Evolutionary conservation across 768 basidiomycete species (phyloP).

Genomic region (Lanmaoa pseudosensibilis): DNA sequence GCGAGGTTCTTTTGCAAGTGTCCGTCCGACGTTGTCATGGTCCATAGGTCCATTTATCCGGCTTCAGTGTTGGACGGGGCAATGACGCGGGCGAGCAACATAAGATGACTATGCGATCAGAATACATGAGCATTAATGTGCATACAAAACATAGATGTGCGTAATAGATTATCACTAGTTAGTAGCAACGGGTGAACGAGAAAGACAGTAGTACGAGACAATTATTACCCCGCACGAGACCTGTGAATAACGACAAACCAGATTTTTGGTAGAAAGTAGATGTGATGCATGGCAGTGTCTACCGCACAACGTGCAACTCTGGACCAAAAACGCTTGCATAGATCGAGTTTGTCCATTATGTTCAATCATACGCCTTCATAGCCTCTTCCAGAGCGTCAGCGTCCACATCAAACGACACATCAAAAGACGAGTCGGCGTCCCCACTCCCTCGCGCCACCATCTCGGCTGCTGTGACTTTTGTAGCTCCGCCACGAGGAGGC

Average conservation of each 20-base stretch:
- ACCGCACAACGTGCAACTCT: too few species aligned
- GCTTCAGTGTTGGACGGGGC: not conserved
- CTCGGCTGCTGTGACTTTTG: not conserved
- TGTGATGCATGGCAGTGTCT: not conserved
- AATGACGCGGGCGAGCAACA: not conserved
- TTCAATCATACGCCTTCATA: constrained; percentile 32
- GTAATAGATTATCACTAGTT: constrained; percentile 4
- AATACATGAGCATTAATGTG: not conserved
- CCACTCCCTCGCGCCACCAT: not conserved
- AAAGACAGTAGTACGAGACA: not conserved
- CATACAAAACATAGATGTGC: not conserved
- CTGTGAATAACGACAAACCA: not conserved
- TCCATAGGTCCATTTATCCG: not conserved
- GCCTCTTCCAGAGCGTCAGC: constrained; percentile 31
- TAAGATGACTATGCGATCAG: not conserved
- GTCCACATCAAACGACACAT: constrained; percentile 33
- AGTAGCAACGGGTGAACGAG: not conserved
- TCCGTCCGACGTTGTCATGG: not conserved
- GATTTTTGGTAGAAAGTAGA: not conserved
- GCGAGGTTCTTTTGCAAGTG: not conserved
- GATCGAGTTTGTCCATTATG: too few species aligned
- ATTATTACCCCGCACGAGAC: not conserved
- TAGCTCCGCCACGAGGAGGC: not conserved
- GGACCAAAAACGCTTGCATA: too few species aligned
- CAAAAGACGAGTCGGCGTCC: constrained; percentile 34